These are phyloP conservation scores for Ceratocystis cacaofunesta DNA, from an alignment of 2,329 filamentous ascomycete genomes.

Conservation along the genomic window DNA sequence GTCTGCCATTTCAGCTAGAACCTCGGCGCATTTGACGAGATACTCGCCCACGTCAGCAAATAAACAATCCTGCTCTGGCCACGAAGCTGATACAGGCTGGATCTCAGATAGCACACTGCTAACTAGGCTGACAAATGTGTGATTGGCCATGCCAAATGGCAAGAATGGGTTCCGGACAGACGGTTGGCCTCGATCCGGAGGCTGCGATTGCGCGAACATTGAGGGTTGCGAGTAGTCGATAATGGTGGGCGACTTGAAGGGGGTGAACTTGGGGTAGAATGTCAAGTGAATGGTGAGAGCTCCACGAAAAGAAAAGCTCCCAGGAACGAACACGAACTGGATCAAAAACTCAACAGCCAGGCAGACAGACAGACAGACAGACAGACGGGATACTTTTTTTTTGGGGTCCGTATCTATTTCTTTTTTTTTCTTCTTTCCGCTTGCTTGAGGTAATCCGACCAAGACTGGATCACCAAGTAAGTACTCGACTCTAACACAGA, in stretches of 20 bases:
- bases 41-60: slow-evolving; percentile 16
- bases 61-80: slow-evolving; percentile 10
- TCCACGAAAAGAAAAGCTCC: neutral
- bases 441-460: neutral
- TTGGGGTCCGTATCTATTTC: neutral
- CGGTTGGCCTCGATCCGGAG: slow-evolving; percentile 9
- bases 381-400: neutral
- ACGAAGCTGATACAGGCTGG: slow-evolving; percentile 7
- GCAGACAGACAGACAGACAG: neutral
- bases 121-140: slow-evolving; percentile 2
- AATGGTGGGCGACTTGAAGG: slow-evolving; percentile 10
- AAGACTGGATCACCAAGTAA: neutral
- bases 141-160: slow-evolving; percentile 10
- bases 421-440: neutral
- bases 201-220: slow-evolving; percentile 15
- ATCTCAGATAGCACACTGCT: slow-evolving; percentile 10
- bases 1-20: slow-evolving; percentile 11
- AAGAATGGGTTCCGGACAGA: slow-evolving; percentile 12
- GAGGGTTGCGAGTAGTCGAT: slow-evolving; percentile 12
- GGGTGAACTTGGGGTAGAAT: neutral
- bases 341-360: neutral
- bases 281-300: neutral
- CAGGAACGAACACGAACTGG: neutral
- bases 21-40: slow-evolving; percentile 15
- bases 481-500: neutral